Percentiles rank a stretch among this genome's conserved stretches.
These are phyloP conservation scores for Wilhelminamyces savonicus DNA, from an alignment of 805 yeast genomes.

Conservation along the genomic window DNA sequence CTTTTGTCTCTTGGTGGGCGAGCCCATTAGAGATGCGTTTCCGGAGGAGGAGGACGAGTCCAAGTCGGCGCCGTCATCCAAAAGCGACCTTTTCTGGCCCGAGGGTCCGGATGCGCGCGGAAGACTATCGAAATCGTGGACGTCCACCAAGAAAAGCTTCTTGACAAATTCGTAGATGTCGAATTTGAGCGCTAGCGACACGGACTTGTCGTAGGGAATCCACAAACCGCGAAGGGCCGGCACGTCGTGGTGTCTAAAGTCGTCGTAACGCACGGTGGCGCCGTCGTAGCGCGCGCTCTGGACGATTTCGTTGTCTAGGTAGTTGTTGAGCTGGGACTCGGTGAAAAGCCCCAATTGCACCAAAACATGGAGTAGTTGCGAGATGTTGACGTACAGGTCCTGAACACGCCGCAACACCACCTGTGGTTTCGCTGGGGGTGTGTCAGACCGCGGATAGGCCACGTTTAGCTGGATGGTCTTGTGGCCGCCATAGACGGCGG, in stretches of 20 bases:
- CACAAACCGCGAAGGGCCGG: slow-evolving; percentile 28
- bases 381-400: slow-evolving; percentile 34
- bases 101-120: slow-evolving; percentile 14
- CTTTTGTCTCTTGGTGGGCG: slow-evolving; percentile 34
- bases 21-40: slow-evolving; percentile 13
- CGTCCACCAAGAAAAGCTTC: slow-evolving; percentile 35
- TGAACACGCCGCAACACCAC: slow-evolving; percentile 33
- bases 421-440: slow-evolving; percentile 5
- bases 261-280: slow-evolving; percentile 13
- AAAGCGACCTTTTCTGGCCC: slow-evolving; percentile 8
- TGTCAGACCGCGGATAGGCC: neutral
- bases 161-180: slow-evolving; percentile 33
- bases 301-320: slow-evolving; percentile 26
- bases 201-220: slow-evolving; percentile 41
- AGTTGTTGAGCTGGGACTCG: slow-evolving; percentile 21
- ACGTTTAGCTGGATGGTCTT: slow-evolving; percentile 30
- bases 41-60: slow-evolving; percentile 1
- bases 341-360: slow-evolving; percentile 20
- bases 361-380: slow-evolving; percentile 30
- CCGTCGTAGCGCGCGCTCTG: slow-evolving; percentile 26
- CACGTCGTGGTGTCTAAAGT: slow-evolving; percentile 23
- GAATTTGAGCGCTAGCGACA: slow-evolving; percentile 29
- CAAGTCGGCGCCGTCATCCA: slow-evolving; percentile 20
- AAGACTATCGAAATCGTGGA: slow-evolving; percentile 35
- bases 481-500: slow-evolving; percentile 31